Percentiles rank a stretch among this genome's conserved stretches.
phyloP scores from a whole-genome alignment of 75 land plant genomes.

The Pinus albicaulis region DNA sequence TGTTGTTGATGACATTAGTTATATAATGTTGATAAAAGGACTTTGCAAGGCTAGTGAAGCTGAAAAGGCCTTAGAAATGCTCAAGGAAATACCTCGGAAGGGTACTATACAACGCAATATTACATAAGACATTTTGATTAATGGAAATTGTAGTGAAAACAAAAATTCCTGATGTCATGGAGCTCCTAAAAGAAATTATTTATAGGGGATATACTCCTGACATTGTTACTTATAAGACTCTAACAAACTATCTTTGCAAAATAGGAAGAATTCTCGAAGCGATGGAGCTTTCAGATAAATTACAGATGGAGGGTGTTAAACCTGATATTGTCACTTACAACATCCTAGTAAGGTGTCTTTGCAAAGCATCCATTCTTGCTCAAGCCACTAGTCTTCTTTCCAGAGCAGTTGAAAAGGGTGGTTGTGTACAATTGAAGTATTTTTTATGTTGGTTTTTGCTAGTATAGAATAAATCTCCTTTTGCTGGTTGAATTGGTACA shows the following conservation, averaged over 20 bases:
- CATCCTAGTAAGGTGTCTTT: slow-evolving; percentile 55
- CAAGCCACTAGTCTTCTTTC: no score
- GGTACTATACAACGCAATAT: slow-evolving; percentile 26
- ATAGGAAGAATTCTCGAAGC: slow-evolving; percentile 44
- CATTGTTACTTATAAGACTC: slow-evolving; percentile 57
- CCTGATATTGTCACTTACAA: slow-evolving; percentile 65
- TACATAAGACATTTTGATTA: slow-evolving; percentile 57
- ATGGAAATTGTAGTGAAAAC: slow-evolving; percentile 51
- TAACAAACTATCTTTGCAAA: slow-evolving; percentile 67
- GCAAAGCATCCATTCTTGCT: slow-evolving; percentile 36
- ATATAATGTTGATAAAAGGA: slow-evolving; percentile 60
- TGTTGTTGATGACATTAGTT: slow-evolving; percentile 48
- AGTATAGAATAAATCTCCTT: no score
- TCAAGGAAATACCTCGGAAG: slow-evolving; percentile 49
- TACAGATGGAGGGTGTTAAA: slow-evolving; percentile 35
- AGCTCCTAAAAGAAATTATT: slow-evolving; percentile 47
- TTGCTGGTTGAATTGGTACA: no score
- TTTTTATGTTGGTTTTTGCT: no score
- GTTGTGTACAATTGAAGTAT: no score
- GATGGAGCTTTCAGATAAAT: slow-evolving; percentile 46
- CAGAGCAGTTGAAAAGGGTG: no score
- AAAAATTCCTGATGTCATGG: slow-evolving; percentile 40
- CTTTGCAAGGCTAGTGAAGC: slow-evolving; percentile 46
- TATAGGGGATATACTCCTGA: slow-evolving; percentile 54
- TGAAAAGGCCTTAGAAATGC: slow-evolving; percentile 49